A percentile compares a stretch with the other conserved stretches of the same genome.
phyloP scores from a whole-genome alignment of 2,329 filamentous ascomycete genomes.

The Aspergillus hiratsukae region DNA sequence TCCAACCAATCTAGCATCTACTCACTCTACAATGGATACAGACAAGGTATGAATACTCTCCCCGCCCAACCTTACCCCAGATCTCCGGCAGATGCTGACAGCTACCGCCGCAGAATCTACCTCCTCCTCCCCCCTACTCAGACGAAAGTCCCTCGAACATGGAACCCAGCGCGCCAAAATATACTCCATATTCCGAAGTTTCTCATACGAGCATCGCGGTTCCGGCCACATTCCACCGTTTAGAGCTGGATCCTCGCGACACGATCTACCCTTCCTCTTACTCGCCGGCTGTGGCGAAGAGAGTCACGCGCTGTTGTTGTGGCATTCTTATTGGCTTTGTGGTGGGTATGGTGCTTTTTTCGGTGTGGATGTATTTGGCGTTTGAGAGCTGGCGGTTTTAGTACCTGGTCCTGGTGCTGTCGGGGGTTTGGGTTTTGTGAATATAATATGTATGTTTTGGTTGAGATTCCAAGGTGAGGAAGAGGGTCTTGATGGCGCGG shows the following conservation, averaged over 20 bases:
- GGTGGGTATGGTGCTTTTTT: neutral
- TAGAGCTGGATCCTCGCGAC: neutral
- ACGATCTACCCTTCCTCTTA: neutral
- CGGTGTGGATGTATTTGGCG: neutral
- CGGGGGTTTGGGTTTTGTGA: neutral
- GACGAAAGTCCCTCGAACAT: neutral
- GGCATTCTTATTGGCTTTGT: neutral
- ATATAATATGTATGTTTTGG: neutral
- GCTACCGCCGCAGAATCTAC: neutral
- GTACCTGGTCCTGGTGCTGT: neutral
- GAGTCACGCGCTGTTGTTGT: neutral
- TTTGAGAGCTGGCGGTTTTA: neutral
- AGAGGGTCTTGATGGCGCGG: too few species aligned
- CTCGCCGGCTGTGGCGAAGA: neutral
- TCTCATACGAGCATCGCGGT: neutral
- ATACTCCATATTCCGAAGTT: neutral
- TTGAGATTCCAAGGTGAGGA: neutral
- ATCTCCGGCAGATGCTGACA: neutral
- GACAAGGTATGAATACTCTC: neutral
- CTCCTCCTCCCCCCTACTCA: neutral
- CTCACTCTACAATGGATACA: neutral
- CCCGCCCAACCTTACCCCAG: neutral
- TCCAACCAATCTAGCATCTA: neutral
- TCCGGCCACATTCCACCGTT: neutral
- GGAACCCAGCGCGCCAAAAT: neutral